Evolutionary conservation across 129 eudicot species (phyloP), one percentile per base, ranked within the genome.

Genomic region (Arctium lappa): DNA sequence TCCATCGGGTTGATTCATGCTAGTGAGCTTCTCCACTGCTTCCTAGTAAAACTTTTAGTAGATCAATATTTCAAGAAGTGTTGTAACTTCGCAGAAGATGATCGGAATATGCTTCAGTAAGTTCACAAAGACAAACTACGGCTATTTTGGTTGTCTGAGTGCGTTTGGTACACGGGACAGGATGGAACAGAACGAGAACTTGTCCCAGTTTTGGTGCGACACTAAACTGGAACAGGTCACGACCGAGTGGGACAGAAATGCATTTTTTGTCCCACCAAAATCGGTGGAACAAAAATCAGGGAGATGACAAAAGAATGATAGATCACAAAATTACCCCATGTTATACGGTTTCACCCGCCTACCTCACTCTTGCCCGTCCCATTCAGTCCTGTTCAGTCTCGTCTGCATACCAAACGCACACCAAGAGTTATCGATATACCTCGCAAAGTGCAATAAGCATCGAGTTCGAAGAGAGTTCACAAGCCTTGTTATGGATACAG

Each of bases 1-100:
- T 83, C 98, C 98, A 40, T 94, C 97, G 0, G 98, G 98, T 60
- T 94, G 97, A 86, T 94, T 94, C 98, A 94, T 92, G 83, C 89
- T 90, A 73, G 95, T 82, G 78, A 94, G 97, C 88, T 78, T 80
- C 82, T 92, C 98, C 77, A 90, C 93, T 86, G 97, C 97, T 94
- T 90, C 97, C 98, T 94, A 79, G 72, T 46, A 80, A 68, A 75
- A 8, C n/a, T 44, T 69, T 66, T 66, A 60, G 60, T 73, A n/a
- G 33, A 75, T 86, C 42, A 89, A 63, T 80, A 78, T 78, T 65
- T 81, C 15, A 0, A 44, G 3, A 88, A 72, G 66, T 75, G 56
- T 0, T 53, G 44, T 56, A 77, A 33, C 72, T 60, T 18, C 16
- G 40, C 40, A 3, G 11, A 34, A 71, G 7, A 33, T 72, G 1